Evolutionary conservation across 176 grass and related monocot genomes (phyloP).

Genomic region (Triticum monococcum): DNA sequence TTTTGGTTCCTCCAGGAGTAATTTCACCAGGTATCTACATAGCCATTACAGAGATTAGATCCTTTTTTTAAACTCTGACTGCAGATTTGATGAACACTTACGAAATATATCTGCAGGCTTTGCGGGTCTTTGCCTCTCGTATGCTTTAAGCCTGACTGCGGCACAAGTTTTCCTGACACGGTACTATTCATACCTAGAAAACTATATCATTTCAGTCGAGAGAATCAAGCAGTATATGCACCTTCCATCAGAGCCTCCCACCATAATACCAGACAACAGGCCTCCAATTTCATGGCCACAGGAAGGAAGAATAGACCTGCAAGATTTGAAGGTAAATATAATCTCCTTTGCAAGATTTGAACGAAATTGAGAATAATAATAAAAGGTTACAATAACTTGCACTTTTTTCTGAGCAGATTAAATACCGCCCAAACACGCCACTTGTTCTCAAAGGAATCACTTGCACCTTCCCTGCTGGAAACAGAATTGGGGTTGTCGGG

Average conservation of each 20-base stretch:
- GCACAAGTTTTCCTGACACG: slow-evolving; percentile 73
- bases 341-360: not conserved
- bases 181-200: slow-evolving; percentile 83
- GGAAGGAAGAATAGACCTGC: slow-evolving; percentile 77
- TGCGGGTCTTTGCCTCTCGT: slow-evolving; percentile 88
- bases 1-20: slow-evolving; percentile 65
- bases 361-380: not conserved
- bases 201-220: slow-evolving; percentile 85
- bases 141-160: slow-evolving; percentile 60
- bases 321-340: slow-evolving; percentile 73
- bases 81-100: slow-evolving; percentile 5
- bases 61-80: not conserved
- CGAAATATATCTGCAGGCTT: slow-evolving; percentile 60
- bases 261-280: slow-evolving; percentile 65
- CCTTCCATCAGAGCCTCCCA: slow-evolving; percentile 67
- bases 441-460: slow-evolving; percentile 94
- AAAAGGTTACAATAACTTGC: slow-evolving; percentile 12
- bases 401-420: slow-evolving; percentile 58
- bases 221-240: slow-evolving; percentile 90
- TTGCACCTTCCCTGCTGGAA: slow-evolving; percentile 69
- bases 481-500: slow-evolving; percentile 87
- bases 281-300: slow-evolving; percentile 82
- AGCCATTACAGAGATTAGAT: not conserved
- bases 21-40: slow-evolving; percentile 71
- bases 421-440: slow-evolving; percentile 68